Base-by-base conservation (phyloP, 148 eudicot species). In the Dysphania ambrosioides region DNA sequence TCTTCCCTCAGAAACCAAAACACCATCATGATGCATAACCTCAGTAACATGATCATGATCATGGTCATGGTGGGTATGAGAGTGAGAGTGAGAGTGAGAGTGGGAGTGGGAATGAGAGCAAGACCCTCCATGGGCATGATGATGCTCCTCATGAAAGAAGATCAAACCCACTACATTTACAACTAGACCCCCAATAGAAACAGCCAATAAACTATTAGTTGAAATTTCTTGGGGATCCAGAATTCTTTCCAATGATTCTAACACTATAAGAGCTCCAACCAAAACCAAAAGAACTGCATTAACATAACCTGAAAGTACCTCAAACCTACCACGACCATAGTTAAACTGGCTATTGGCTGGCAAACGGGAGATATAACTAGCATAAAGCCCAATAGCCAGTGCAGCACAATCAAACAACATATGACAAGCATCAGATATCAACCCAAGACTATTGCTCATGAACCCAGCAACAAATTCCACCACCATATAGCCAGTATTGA, bases 361-460 rank as follows among this genome's bases (percentile, higher is more conserved):
- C 73, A 95, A 79, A 74, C 97, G 82, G 15, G 98, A 86, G 66
- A 95, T 95, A 79, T 95, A 95, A 27, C 97, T 92, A 56, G 98
- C 97, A 84, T 95, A 95, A 51, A 95, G 84, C 66, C 98, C 98
- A 78, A 95, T 92, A 8, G 93, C 98, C 49, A 95, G 83, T 75
- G 98, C 98, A 78, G 96, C 96, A 84, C 98, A 95, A 85, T 95
- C 98, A 72, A 95, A 95, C 80, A 95, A 70, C 98, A 95, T 95
- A 82, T 95, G 98, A 72, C 98, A 95, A 4, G 98, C 98, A 81
- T 95, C 98, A 36, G 98, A 92, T 80, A 95, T 92, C 84, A 95
- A 78, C 58, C 98, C 98, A 74, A 95, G 96, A 84, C 98, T 95
- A 66, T 95, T 95, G 78, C 93, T 92, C 98, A 95, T 92, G 74